Base-by-base conservation (phyloP, 2,329 filamentous ascomycete species). In the Fusarium sublunatum region DNA sequence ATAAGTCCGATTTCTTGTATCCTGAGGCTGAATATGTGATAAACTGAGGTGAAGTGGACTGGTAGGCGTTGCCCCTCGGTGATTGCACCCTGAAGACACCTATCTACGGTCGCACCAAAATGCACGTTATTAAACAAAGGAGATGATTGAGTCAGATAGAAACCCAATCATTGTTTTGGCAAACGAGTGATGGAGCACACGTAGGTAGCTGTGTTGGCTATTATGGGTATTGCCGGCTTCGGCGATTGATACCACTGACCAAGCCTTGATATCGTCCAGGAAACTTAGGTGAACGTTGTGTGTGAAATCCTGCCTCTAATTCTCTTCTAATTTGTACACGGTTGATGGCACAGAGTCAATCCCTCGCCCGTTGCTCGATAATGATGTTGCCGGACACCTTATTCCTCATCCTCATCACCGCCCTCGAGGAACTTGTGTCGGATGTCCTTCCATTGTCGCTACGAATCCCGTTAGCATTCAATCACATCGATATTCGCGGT, bases 401-500 rank as follows among this genome's bases (percentile, higher is more conserved):
- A 61, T 69, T 67, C 61, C 61, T 65, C 68, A 57, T 70, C 73
- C 70, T 81, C 78, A 67, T 91, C 88, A 53, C 83, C 86, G 58
- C 84, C 83, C 80, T 91, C 81, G 73, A 96, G 79, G 80, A 97
- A 99, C 80, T 86, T 89, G 79, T 89, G 82, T 82, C 96, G 94
- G 83, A 99, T 97, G 79, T 99, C 95, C 87, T 97, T 97, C 95
- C 95, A 98, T 96, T 97, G 94, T 75, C 94, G 92, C 94, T 98
- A 67, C 28, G 22, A 45, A 48, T 36, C 22, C 38, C 9, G 65
- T 77, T 70, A 77, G 75, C 65, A 67, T 45, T 46, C 44, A 35
- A 28, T 42, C 44, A 42, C 28, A 39, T 26, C 19, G 19, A 32
- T 31, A 24, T 25, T 2, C 19, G 15, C 34, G 4, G 12, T 35